phyloP scores from a whole-genome alignment of 177 flowering plant species.

The Vitis hybrid region DNA sequence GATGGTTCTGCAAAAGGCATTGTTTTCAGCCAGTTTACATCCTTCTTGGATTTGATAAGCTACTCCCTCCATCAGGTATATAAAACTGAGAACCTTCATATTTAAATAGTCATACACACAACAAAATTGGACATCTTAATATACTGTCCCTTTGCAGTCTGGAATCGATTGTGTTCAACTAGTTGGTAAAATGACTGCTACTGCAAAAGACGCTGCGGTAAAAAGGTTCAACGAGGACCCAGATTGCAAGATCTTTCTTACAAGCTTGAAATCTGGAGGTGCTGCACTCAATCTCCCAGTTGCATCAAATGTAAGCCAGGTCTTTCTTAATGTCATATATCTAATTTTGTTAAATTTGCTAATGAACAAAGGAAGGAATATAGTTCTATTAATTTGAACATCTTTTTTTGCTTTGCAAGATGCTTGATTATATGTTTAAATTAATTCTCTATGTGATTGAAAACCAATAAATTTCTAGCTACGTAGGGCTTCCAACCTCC shows the following conservation, averaged over 20 bases:
- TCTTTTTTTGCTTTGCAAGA: too few species aligned
- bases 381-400: background rate
- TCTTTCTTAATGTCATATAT: too few species aligned
- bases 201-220: too few species aligned
- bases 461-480: too few species aligned
- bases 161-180: too few species aligned
- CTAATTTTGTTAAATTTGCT: too few species aligned
- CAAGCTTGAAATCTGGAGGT: slow-evolving; percentile 3
- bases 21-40: slow-evolving; percentile 2
- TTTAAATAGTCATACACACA: background rate
- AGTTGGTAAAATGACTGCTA: too few species aligned
- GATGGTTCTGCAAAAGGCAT: slow-evolving; percentile 9
- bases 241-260: background rate
- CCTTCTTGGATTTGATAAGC: background rate
- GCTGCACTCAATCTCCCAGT: slow-evolving; percentile 2
- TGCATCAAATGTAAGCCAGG: slow-evolving; percentile 1
- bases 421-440: too few species aligned
- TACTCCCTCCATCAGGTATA: slow-evolving; percentile 4
- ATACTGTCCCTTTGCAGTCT: too few species aligned
- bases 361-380: background rate
- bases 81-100: too few species aligned
- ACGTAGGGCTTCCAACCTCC: too few species aligned
- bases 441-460: too few species aligned
- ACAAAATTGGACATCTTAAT: background rate
- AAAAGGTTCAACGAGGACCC: background rate